phyloP scores from a whole-genome alignment of 108 stramenopile genomes.

The Pseudonitzschia delicatissima region DNA sequence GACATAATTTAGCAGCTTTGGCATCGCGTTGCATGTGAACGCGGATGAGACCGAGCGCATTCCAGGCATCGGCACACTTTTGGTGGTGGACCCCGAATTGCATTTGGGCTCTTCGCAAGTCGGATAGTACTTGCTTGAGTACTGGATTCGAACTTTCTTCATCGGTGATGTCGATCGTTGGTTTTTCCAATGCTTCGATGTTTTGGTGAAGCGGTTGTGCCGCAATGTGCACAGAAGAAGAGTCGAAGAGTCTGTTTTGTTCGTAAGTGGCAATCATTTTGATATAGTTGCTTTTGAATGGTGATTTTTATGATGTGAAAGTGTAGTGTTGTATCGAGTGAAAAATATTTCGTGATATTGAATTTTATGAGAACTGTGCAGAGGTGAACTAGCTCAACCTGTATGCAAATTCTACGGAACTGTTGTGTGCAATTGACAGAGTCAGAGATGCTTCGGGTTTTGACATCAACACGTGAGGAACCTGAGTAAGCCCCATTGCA shows the following conservation, averaged over 20 bases:
- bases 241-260: conserved; percentile 3
- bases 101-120: conserved; percentile 12
- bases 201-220: not conserved
- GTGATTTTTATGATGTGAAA: no score
- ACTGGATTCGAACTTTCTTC: conserved; percentile 11
- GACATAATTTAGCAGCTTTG: conserved; percentile 20
- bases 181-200: not conserved
- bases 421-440: no score
- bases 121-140: not conserved
- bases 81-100: not conserved
- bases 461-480: no score
- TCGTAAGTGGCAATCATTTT: conserved; percentile 1
- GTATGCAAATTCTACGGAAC: no score
- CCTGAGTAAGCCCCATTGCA: no score
- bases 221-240: not conserved
- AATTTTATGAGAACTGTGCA: no score
- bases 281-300: no score
- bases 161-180: not conserved
- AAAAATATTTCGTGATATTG: no score
- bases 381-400: no score
- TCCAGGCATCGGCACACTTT: conserved; percentile 23
- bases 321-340: no score
- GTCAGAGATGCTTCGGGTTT: no score
- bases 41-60: conserved; percentile 34
- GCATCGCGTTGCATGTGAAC: conserved; percentile 37